phyloP scores from a whole-genome alignment of 2,329 filamentous ascomycete species.

The Aspergillus pseudoglaucus region DNA sequence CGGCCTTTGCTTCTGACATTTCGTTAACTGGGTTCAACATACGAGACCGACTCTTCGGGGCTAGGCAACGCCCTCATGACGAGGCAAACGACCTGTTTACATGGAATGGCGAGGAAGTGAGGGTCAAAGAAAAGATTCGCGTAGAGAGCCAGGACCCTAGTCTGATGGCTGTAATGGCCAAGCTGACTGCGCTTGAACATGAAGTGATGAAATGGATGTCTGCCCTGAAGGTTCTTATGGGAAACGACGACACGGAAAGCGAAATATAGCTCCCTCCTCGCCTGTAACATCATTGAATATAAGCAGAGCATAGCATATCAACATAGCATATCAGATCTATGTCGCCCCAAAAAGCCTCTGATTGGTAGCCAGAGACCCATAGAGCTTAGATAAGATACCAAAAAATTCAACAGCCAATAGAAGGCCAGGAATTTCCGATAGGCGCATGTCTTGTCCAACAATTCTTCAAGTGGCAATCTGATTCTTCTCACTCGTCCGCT shows the following conservation, averaged over 20 bases:
- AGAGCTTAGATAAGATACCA: neutral
- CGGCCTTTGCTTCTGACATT: constrained; percentile 64
- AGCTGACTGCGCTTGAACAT: constrained; percentile 70
- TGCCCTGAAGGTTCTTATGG: constrained; percentile 74
- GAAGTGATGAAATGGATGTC: constrained; percentile 62
- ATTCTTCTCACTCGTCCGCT: constrained; percentile 3
- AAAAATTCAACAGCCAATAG: constrained; percentile 20
- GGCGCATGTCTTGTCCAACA: constrained; percentile 20
- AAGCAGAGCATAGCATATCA: too few relatives aligned
- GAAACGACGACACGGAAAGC: constrained; percentile 46
- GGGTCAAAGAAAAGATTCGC: constrained; percentile 80
- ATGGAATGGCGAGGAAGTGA: constrained; percentile 65
- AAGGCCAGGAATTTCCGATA: constrained; percentile 18
- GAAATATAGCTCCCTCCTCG: constrained; percentile 12
- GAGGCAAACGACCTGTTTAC: constrained; percentile 72
- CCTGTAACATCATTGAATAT: too few relatives aligned
- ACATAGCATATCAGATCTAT: too few relatives aligned
- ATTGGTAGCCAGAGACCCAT: neutral
- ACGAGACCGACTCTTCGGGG: constrained; percentile 49
- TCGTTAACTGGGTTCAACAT: constrained; percentile 52
- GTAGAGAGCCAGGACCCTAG: constrained; percentile 87
- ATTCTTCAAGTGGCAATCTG: constrained; percentile 17
- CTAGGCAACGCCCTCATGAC: constrained; percentile 60
- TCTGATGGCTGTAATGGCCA: constrained; percentile 74
- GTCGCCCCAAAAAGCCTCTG: too few relatives aligned